phyloP scores from a whole-genome alignment of 805 yeast genomes.

The Myxozyma vanderwaltii region DNA sequence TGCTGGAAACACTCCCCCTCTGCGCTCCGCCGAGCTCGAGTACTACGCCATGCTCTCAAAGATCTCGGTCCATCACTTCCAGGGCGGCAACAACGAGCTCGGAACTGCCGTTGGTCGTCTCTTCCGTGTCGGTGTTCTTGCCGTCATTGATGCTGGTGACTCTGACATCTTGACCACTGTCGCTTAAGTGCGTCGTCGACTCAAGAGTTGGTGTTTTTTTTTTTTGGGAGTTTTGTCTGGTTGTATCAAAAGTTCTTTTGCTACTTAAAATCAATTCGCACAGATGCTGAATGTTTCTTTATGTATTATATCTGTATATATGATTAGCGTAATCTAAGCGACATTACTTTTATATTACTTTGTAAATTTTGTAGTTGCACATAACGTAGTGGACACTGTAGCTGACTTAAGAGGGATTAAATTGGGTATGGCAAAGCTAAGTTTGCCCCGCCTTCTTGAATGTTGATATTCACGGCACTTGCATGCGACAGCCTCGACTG shows the following conservation, averaged over 20 bases:
- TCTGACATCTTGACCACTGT: slow-evolving; percentile 80
- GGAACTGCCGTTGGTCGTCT: slow-evolving; percentile 98
- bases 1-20: slow-evolving; percentile 99
- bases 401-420: too few species aligned
- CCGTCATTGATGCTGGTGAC: slow-evolving; percentile 99
- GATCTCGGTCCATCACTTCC: slow-evolving; percentile 94
- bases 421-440: too few species aligned
- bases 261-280: background rate
- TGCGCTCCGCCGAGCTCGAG: slow-evolving; percentile 99
- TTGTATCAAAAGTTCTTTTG: slow-evolving; percentile 11
- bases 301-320: background rate
- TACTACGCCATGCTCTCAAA: slow-evolving; percentile 99
- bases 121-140: slow-evolving; percentile 98
- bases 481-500: too few species aligned
- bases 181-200: slow-evolving; percentile 14
- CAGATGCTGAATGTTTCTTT: background rate
- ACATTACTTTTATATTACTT: background rate
- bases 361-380: background rate
- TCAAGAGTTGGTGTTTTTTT: background rate
- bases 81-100: slow-evolving; percentile 36
- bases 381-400: background rate
- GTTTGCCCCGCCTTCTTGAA: background rate
- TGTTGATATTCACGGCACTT: background rate
- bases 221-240: slow-evolving; percentile 3
- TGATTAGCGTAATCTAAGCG: slow-evolving; percentile 2